A percentile compares a stretch with the other conserved stretches of the same genome.
phyloP scores from a whole-genome alignment of 805 yeast genomes.

The Isabelozyma gotoi region DNA sequence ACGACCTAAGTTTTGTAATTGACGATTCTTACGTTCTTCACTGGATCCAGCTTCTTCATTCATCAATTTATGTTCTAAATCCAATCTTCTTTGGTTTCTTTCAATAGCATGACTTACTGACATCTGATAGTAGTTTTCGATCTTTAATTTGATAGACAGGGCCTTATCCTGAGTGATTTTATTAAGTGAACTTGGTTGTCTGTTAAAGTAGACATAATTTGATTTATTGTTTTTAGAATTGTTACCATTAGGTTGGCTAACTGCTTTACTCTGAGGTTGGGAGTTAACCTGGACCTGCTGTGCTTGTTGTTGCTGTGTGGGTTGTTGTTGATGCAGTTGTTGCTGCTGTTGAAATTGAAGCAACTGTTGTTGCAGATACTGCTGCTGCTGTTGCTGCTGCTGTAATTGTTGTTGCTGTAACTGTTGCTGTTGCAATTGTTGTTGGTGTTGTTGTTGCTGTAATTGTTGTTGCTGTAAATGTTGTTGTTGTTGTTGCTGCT shows the following conservation, averaged over 20 bases:
- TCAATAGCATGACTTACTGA: constrained; percentile 92
- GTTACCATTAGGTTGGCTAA: neutral
- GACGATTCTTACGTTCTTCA: constrained; percentile 83
- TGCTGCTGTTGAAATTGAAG: constrained; percentile 10
- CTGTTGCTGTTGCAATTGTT: constrained; percentile 9
- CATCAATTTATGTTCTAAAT: constrained; percentile 70
- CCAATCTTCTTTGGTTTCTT: constrained; percentile 87
- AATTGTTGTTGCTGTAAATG: constrained; percentile 8
- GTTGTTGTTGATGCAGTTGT: constrained; percentile 11
- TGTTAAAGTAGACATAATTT: constrained; percentile 69
- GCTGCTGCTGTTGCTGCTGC: constrained; percentile 10
- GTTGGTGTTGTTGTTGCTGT: constrained; percentile 5
- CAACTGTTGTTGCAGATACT: constrained; percentile 7
- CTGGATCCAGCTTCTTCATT: constrained; percentile 64
- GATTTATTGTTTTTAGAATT: constrained; percentile 9
- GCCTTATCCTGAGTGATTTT: constrained; percentile 79
- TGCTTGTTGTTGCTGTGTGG: constrained; percentile 10
- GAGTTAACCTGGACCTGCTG: constrained; percentile 10
- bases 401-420: constrained; percentile 4
- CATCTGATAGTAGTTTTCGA: constrained; percentile 83
- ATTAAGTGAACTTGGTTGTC: constrained; percentile 80
- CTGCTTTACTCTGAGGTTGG: constrained; percentile 1
- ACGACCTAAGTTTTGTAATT: constrained; percentile 77
- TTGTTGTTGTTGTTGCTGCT: constrained; percentile 10
- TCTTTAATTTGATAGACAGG: constrained; percentile 74